Conservation (phyloP, 192 early-diverging fungal genomes). For the Coemansia sp. region DNA sequence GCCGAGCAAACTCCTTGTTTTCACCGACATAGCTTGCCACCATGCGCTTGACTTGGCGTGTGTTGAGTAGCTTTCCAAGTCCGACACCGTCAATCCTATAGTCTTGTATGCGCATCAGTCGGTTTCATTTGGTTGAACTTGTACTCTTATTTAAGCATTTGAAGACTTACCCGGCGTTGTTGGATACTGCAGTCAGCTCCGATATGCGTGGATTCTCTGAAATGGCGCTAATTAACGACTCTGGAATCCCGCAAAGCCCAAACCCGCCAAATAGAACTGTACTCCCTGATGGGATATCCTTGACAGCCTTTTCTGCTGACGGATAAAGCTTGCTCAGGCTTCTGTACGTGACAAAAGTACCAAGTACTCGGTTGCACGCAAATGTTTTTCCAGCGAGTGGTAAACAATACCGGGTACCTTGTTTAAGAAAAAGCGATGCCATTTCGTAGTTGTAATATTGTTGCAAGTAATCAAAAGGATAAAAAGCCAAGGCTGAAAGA, state of each 20-base stretch:
- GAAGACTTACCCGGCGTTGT: constrained; percentile 50
- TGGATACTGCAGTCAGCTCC: constrained; percentile 55
- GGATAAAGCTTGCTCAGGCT: constrained; percentile 55
- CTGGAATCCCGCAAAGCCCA: constrained; percentile 74
- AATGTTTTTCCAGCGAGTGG: not conserved
- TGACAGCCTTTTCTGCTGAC: constrained; percentile 61
- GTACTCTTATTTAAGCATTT: not conserved
- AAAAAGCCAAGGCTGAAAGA: not conserved
- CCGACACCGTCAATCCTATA: constrained; percentile 60
- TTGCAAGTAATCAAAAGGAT: not conserved
- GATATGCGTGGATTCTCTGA: constrained; percentile 21
- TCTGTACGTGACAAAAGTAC: not conserved
- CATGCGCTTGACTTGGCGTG: constrained; percentile 69
- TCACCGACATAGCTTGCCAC: constrained; percentile 70
- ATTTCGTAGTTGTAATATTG: not conserved
- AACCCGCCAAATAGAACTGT: constrained; percentile 72
- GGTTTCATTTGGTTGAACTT: not conserved
- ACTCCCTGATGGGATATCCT: constrained; percentile 57
- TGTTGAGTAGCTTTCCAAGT: constrained; percentile 61
- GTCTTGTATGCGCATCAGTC: not conserved
- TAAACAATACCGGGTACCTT: not conserved
- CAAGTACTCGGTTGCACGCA: not conserved
- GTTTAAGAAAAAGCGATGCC: not conserved
- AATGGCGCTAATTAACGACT: constrained; percentile 58
- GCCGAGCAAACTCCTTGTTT: constrained; percentile 72